A percentile compares a stretch with the other conserved stretches of the same genome.
phyloP scores from a whole-genome alignment of 352 stramenopile species.

The Saprolegnia parasitica region DNA sequence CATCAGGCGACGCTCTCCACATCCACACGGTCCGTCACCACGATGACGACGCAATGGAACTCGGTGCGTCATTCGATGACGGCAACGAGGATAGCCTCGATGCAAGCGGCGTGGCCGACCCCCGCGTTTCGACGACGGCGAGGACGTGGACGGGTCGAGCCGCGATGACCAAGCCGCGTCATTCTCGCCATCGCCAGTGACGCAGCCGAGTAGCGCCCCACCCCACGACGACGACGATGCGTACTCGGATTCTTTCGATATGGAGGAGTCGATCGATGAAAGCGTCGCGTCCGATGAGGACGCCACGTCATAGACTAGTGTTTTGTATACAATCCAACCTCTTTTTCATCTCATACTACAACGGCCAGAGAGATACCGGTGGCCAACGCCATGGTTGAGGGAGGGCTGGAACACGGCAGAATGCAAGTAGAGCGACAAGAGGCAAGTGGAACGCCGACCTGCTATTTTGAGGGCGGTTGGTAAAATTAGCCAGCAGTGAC shows the following conservation, averaged over 20 bases:
- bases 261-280: conserved; percentile 67
- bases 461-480: conserved; percentile 1
- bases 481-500: neutral
- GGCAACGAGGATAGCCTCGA: neutral
- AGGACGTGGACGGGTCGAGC: neutral
- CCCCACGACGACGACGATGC: conserved; percentile 41
- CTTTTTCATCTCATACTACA: too few species aligned
- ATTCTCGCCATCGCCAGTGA: neutral
- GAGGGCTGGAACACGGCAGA: too few species aligned
- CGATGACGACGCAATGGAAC: neutral
- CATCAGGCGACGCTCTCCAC: neutral
- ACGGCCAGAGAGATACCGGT: too few species aligned
- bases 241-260: conserved; percentile 68
- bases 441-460: too few species aligned
- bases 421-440: too few species aligned
- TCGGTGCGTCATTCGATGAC: neutral
- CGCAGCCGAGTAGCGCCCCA: conserved; percentile 11
- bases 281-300: conserved; percentile 30
- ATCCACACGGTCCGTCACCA: neutral
- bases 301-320: neutral
- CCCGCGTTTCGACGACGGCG: neutral
- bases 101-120: neutral
- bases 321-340: neutral
- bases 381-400: too few species aligned
- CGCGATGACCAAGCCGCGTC: neutral